Base-by-base conservation (phyloP, 2,329 filamentous ascomycete species). In the Colletotrichum brevisporum region DNA sequence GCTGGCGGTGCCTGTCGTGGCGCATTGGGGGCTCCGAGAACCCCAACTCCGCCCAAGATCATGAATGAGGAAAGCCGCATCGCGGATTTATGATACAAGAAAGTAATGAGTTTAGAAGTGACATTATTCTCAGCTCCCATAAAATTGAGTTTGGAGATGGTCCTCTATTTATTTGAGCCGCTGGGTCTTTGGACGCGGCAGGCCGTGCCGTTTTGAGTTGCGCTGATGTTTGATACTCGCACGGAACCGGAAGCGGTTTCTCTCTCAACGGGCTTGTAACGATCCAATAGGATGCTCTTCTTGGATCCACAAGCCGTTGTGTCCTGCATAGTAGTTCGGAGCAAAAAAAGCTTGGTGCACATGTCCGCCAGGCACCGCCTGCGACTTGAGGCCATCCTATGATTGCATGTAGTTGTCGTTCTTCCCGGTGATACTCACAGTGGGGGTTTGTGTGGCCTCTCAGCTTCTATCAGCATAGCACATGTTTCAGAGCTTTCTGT, bases 181-280 rank as follows among this genome's bases (percentile, higher is more conserved):
- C 16, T 16, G n/a, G 26, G n/a, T 18, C 13, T 50, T 9, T 15
- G n/a, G 24, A 26, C 27, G 41, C 26, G 50, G 50, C 12, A 24
- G 21, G 21, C 15, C 15, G 36, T 60, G 62, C 45, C 18, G 41
- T 13, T 63, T 31, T 47, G 39, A 21, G 59, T 47, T 27, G 21
- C 21, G 48, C 62, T 56, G 55, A 56, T 47, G n/a, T 61, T 55
- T 66, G 66, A 69, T 52, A 69, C 66, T 56, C 36, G 62, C 24
- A 56, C 66, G 62, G 50, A 69, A 69, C 66, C 66, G 51, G 41
- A 56, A 31, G 41, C 24, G 24, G 62, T 66, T 69, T 69, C 62
- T 66, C 26, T 39, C 24, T 15, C 31, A 13, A 24, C n/a, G 21
- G 43, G 21, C 16, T 6, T 66, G 65, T 45, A 66, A 66, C 52